phyloP scores from a whole-genome alignment of 441 rosid species.

The Mallotus japonicus region DNA sequence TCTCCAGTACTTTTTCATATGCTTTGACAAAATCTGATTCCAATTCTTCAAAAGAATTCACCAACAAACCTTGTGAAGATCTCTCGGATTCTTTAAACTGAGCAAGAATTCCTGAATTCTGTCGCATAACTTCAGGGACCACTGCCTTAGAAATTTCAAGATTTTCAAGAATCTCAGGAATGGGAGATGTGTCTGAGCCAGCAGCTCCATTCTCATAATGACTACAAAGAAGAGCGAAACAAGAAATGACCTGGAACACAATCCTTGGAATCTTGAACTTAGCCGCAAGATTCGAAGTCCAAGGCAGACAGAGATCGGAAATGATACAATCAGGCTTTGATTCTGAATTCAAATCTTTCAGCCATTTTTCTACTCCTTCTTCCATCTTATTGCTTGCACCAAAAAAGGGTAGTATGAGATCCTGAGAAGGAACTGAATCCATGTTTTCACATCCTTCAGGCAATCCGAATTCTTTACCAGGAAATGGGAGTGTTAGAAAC shows the following conservation, averaged over 20 bases:
- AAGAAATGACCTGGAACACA: conserved; percentile 32
- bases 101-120: neutral
- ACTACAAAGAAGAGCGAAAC: conserved; percentile 16
- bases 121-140: neutral
- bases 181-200: too few relatives aligned
- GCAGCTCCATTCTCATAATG: neutral
- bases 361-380: neutral
- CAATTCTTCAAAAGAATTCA: conserved; percentile 32
- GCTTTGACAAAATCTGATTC: conserved; percentile 22
- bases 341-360: conserved; percentile 4
- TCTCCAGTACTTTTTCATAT: conserved; percentile 22
- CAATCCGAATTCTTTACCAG: conserved; percentile 18
- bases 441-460: conserved; percentile 27
- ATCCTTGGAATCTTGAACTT: conserved; percentile 28
- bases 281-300: conserved; percentile 17
- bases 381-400: too few relatives aligned
- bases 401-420: neutral
- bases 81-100: conserved; percentile 18
- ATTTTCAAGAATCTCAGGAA: neutral
- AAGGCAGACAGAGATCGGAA: conserved; percentile 23
- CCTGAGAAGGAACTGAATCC: conserved; percentile 15
- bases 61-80: conserved; percentile 24
- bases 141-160: neutral
- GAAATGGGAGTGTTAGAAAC: conserved; percentile 17
- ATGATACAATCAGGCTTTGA: conserved; percentile 23